phyloP scores from a whole-genome alignment of 2,329 filamentous ascomycete species.

The Diaporthe citri region DNA sequence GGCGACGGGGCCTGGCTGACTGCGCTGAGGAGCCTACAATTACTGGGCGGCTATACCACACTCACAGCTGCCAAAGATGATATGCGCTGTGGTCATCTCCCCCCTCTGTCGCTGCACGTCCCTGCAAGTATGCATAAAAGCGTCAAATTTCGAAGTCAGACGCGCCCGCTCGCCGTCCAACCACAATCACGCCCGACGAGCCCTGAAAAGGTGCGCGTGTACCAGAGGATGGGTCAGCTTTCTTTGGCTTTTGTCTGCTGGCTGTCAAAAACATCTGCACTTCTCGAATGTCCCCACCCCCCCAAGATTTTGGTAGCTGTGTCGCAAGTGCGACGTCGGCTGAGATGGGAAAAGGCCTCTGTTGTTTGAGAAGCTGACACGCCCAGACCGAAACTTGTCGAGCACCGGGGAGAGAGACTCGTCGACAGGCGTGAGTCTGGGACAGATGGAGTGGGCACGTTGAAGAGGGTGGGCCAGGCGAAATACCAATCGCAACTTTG shows the following conservation, averaged over 20 bases:
- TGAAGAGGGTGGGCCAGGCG: not conserved
- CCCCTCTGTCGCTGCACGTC: not conserved
- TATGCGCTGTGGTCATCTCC: not conserved
- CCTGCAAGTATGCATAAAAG: not conserved
- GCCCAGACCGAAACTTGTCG: not conserved
- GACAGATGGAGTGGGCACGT: not conserved
- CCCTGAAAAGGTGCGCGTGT: not conserved
- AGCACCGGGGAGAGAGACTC: not conserved
- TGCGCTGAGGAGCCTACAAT: not conserved
- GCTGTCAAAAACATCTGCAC: not conserved
- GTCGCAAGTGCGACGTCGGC: not conserved
- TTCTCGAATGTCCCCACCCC: not conserved
- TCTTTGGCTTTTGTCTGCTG: not conserved
- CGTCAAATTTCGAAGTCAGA: not conserved
- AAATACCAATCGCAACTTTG: slow-evolving; percentile 13
- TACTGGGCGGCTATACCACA: not conserved
- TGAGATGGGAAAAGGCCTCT: not conserved
- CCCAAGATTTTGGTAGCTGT: not conserved
- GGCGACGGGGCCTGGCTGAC: not conserved
- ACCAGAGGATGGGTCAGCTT: not conserved
- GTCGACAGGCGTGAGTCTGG: not conserved
- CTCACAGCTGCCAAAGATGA: not conserved
- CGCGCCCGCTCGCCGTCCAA: not conserved
- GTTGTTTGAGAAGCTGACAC: not conserved
- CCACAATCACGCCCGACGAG: not conserved